phyloP scores from a whole-genome alignment of 2,329 filamentous ascomycete genomes.

The Pseudogymnoascus verrucosus region DNA sequence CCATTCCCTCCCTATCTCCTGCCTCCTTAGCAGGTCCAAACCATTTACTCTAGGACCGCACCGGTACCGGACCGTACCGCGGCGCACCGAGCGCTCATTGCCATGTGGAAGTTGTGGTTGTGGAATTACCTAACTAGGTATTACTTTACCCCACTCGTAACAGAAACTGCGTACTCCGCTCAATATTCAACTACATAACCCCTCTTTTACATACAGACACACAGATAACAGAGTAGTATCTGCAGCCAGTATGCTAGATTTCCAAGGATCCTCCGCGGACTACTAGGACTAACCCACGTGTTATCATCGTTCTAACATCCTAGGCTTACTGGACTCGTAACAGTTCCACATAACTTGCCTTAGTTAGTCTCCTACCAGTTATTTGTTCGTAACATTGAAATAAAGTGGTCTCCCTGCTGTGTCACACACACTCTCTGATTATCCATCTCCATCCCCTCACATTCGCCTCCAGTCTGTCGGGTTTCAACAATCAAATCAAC shows the following conservation, averaged over 20 bases:
- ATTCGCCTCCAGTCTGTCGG: not conserved
- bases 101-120: not conserved
- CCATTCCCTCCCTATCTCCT: not conserved
- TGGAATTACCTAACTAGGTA: too few species aligned
- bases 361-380: not conserved
- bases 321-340: not conserved
- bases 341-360: not conserved
- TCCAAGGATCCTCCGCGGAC: not conserved
- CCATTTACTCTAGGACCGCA: not conserved
- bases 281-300: not conserved
- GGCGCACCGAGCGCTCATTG: not conserved
- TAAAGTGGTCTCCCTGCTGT: not conserved
- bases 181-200: not conserved
- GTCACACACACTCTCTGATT: not conserved
- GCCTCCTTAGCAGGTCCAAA: not conserved
- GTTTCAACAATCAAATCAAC: not conserved
- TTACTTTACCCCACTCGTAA: too few species aligned
- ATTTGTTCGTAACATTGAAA: not conserved
- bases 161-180: too few species aligned
- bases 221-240: too few species aligned
- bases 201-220: not conserved
- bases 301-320: not conserved
- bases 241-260: not conserved
- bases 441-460: not conserved
- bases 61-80: not conserved